Conservation (phyloP, 2,329 filamentous ascomycete species). For the Ilyonectria destructans region DNA sequence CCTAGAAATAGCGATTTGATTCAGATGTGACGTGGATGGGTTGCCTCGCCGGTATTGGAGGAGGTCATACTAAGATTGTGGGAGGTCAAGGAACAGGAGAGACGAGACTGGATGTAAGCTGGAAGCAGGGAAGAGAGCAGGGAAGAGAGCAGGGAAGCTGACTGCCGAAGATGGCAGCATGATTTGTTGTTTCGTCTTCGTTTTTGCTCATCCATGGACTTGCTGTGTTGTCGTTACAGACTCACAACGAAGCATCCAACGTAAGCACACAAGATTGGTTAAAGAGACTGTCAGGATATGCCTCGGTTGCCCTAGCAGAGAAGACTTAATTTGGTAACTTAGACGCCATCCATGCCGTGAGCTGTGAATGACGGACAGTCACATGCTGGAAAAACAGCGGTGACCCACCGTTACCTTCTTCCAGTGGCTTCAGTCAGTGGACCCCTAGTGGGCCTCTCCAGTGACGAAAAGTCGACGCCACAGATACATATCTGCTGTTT, state of each 20-base stretch:
- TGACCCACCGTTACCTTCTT: constrained; percentile 20
- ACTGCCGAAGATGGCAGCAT: neutral
- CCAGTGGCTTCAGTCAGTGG: constrained; percentile 16
- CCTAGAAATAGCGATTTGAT: constrained; percentile 15
- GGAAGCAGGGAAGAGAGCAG: neutral
- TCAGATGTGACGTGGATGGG: constrained; percentile 20
- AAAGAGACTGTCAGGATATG: neutral
- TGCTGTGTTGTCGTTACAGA: constrained; percentile 15
- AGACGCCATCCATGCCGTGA: neutral
- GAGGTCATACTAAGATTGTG: constrained; percentile 3
- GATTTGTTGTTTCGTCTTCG: neutral
- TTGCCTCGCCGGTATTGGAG: constrained; percentile 4
- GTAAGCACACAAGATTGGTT: neutral
- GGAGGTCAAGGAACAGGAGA: neutral
- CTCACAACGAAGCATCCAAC: constrained; percentile 13
- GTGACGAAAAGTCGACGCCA: constrained; percentile 12
- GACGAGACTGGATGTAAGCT: neutral
- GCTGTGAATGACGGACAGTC: constrained; percentile 13
- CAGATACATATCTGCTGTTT: constrained; percentile 11
- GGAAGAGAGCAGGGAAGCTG: neutral
- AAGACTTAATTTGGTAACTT: neutral
- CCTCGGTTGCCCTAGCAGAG: constrained; percentile 15
- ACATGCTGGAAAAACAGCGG: constrained; percentile 28
- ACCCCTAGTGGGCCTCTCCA: constrained; percentile 8
- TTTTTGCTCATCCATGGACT: neutral